Evolutionary conservation across 371 early-diverging fungal species (phyloP), one percentile per base, ranked within the genome.

Genomic region (Haplosporangium sp.): DNA sequence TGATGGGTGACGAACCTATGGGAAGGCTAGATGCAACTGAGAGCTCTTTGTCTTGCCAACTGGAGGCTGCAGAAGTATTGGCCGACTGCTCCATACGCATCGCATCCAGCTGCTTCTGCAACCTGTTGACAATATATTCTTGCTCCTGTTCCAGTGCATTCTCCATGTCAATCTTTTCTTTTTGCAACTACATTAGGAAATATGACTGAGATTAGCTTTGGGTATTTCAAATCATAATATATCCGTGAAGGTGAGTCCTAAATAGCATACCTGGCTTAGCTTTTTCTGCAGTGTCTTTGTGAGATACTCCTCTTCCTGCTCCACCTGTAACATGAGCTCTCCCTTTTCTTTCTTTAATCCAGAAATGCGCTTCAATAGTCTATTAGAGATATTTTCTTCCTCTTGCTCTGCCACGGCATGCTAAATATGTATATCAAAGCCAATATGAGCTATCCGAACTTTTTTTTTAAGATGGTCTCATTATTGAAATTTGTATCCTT

Each of bases 61-160:
- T 77, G 4, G 76, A 84, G 20, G 86, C 83, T 8, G 87, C 83
- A 6, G 91, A 89, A 3, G 76, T 72, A 45, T 48, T 74, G 17
- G 65, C 39, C 19, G 76, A 70, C 10, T 69, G 74, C 59, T 89
- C 87, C 40, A 83, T 75, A 38, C 87, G 84, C 66, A 89, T 72
- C 8, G 85, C 82, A 57, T 91, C 91, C 61, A 90, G 59, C 67
- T 91, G 92, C 61, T 89, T 91, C 61, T 87, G 92, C 47, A 90
- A 82, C 59, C 84, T 88, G 72, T 95, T 95, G 47, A 95, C 94
- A 65, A 94, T 88, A 63, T 89, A 91, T 83, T 95, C 95, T 76
- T 95, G 95, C 65, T 94, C 95, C 76, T 92, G 94, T 67, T 95
- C 95, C 69, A 95, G 81, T 4, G 92, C 91, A 69, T 89, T 93